Evolutionary conservation across 1,139 yeast genomes (phyloP).

Genomic region (Magnusiomyces tetraspermus): DNA sequence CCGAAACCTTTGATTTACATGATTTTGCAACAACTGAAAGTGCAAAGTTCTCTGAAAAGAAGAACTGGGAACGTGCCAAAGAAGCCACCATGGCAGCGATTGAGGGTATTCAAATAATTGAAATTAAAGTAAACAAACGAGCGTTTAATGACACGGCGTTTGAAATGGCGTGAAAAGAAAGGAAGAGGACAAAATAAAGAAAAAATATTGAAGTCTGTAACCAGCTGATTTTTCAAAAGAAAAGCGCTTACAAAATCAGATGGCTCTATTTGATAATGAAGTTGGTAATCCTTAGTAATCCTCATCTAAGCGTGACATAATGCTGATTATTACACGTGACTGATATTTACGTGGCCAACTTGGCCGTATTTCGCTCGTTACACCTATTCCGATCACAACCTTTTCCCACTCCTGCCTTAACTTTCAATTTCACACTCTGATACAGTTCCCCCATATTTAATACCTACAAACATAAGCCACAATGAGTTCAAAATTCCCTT

Average conservation of each 20-base stretch:
- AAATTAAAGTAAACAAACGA: background rate
- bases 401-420: slow-evolving; percentile 8
- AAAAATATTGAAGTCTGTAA: no score
- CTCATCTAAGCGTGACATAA: background rate
- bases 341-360: background rate
- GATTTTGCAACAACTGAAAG: slow-evolving; percentile 24
- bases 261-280: background rate
- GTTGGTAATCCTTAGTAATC: background rate
- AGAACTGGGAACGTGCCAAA: slow-evolving; percentile 33
- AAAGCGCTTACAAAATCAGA: background rate
- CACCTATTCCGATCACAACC: background rate
- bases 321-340: background rate
- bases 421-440: slow-evolving; percentile 5
- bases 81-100: slow-evolving; percentile 14
- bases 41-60: slow-evolving; percentile 25
- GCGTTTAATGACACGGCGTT: background rate
- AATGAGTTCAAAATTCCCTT: slow-evolving; percentile 86
- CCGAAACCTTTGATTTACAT: slow-evolving; percentile 23
- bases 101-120: background rate
- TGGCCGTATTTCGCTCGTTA: background rate
- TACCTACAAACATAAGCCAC: slow-evolving; percentile 16
- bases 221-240: no score
- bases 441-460: no score
- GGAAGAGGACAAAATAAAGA: background rate
- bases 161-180: background rate